Evolutionary conservation across 2,329 filamentous ascomycete genomes (phyloP).

Genomic region (Aspergillus tamarii): DNA sequence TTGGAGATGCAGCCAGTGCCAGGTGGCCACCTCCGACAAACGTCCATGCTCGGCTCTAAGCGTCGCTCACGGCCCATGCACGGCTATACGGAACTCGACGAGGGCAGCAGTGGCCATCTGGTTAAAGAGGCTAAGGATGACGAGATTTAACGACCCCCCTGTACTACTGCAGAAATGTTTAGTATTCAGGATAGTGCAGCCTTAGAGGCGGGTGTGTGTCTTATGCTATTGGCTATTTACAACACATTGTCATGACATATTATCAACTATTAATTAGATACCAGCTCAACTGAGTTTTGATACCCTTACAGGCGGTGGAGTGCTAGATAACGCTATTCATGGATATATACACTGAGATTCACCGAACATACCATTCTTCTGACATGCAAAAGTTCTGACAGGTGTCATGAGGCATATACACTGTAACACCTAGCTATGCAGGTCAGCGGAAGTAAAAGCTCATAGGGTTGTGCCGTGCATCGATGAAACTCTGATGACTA

Average conservation of each 20-base stretch:
- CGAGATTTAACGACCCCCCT: background rate
- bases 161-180: background rate
- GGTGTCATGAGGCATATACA: background rate
- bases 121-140: background rate
- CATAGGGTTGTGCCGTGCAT: background rate
- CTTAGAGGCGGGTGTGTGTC: too few relatives aligned
- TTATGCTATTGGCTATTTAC: background rate
- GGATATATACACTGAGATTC: background rate
- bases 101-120: background rate
- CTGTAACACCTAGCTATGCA: background rate
- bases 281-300: background rate
- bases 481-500: background rate
- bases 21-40: conserved; percentile 1
- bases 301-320: background rate
- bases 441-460: background rate
- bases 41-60: conserved; percentile 2
- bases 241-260: background rate
- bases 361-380: background rate
- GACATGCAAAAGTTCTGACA: background rate
- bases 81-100: conserved; percentile 3
- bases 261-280: background rate
- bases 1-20: conserved; percentile 5
- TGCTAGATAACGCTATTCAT: background rate
- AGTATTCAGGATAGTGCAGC: too few relatives aligned
- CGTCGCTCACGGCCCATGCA: conserved; percentile 1